Percentiles rank a stretch among this genome's conserved stretches.
Evolutionary conservation across 2,329 filamentous ascomycete genomes (phyloP).

Genomic region (Tolypocladium cylindrosporum): DNA sequence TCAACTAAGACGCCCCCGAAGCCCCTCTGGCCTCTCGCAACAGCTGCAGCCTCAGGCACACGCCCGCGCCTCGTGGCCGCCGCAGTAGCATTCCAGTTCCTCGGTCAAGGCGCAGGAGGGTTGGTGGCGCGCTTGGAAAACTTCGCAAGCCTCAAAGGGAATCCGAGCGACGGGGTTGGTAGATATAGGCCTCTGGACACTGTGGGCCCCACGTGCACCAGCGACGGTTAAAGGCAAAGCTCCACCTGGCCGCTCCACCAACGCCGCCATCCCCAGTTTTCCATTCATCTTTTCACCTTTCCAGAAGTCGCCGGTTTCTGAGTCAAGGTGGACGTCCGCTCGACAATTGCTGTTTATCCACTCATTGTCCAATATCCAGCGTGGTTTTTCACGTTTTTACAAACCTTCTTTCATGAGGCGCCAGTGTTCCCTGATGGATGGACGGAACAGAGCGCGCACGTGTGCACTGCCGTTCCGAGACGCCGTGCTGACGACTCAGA

Average conservation of each 20-base stretch:
- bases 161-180: not conserved
- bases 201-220: not conserved
- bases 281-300: not conserved
- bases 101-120: not conserved
- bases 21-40: not conserved
- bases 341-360: not conserved
- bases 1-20: not conserved
- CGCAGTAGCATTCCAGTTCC: not conserved
- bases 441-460: not conserved
- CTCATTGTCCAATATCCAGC: not conserved
- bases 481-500: not conserved
- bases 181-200: not conserved
- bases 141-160: not conserved
- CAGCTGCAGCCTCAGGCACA: not conserved
- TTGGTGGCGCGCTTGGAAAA: not conserved
- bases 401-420: not conserved
- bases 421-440: not conserved
- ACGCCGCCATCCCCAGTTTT: not conserved
- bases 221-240: not conserved
- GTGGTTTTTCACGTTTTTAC: not conserved
- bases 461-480: not conserved
- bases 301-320: not conserved
- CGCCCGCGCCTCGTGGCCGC: not conserved
- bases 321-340: not conserved
- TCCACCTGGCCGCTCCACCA: not conserved